Base-by-base conservation (phyloP, 2,329 filamentous ascomycete species). In the Hypoxylon sp. region DNA sequence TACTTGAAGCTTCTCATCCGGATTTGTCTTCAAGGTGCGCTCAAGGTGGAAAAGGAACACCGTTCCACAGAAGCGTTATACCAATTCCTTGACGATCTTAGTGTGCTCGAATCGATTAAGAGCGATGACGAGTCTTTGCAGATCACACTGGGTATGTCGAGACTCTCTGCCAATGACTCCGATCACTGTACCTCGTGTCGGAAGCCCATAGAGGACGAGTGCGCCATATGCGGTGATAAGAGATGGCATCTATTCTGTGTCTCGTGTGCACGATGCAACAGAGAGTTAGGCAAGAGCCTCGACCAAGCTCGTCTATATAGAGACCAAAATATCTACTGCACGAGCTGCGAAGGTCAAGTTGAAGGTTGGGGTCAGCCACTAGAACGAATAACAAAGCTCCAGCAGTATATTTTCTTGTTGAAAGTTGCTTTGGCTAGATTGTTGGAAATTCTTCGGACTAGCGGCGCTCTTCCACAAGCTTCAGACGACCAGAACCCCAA, bases 1-100 rank as follows among this genome's bases (percentile, higher is more conserved):
- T 99, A 99, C 78, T 88, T 99, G 59, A 99, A 99, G 81, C 91
- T 99, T 35, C 88, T 99, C 66, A 99, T 99, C 75, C 90, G 96
- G 54, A 99, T 99, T 74, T 98, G 96, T 77, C 87, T 99, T 29
- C 97, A 98, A 78, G 96, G 95, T 33, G 92, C 96, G 5, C 84
- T 99, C 51, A 95, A 94, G 76, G 87, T 98, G 42, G 96, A 99
- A 80, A 91, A 94, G 63, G 95, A 98, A 75, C 91, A 90, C 53
- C 85, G 87, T 57, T 91, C 87, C 29, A 85, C 92, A 1, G 90
- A 92, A 70, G 94, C 93, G 10, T 83, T 99, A 24, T 91, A 93
- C 75, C 86, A 88, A 58, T 98, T 99, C 79, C 86, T 99, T 50
- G 89, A 93, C 61, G 92, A 96, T 73, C 87, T 99, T 57, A 90